Evolutionary conservation across 2,329 filamentous ascomycete genomes (phyloP), one percentile per base, ranked within the genome.

Genomic region (Fusarium tuaranense): DNA sequence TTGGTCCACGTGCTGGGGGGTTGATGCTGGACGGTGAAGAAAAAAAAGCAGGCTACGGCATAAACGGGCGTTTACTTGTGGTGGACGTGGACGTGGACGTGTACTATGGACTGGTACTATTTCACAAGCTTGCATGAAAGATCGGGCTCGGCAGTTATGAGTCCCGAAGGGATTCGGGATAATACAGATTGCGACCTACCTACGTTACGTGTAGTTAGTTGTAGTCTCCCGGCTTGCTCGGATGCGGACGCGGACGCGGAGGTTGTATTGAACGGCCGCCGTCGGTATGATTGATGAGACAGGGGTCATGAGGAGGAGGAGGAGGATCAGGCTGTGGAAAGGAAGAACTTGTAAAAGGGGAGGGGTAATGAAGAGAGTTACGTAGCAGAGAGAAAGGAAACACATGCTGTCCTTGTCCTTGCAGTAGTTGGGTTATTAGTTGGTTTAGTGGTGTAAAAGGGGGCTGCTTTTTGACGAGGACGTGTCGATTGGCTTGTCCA

Each of bases 331-430:
- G 55, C 32, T 38, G 32, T 58, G 32, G 30, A 32, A 30, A 57
- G 13, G 7, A 34, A 22, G 30, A 30, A 30, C 12, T 32, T 55
- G 18, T 2, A 34, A 55, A 55, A 32, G 27, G 48, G 27, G 41
- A 27, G 41, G 48, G 27, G 27, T 27, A 13, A 20, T 32, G 48
- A n/a, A 30, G 10, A 14, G 20, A 32, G 8, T 18, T 30, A 30
- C 10, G 48, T 55, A 20, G 18, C 18, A 32, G 27, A 53, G 18
- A 55, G 30, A 32, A 32, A 14, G 27, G 10, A 55, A 55, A 32
- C 48, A 55, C 27, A 55, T 55, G 48, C 48, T 32, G 32, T 39
- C 59, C 51, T 60, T 67, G 69, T 67, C 67, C 32, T 67, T 72
- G 65, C 48, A 69, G 69, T 58, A 53, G 57, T 55, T 57, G 12